These are phyloP conservation scores for Begonia peltatifolia DNA, from an alignment of 306 rosid species.

Conservation along the genomic window DNA sequence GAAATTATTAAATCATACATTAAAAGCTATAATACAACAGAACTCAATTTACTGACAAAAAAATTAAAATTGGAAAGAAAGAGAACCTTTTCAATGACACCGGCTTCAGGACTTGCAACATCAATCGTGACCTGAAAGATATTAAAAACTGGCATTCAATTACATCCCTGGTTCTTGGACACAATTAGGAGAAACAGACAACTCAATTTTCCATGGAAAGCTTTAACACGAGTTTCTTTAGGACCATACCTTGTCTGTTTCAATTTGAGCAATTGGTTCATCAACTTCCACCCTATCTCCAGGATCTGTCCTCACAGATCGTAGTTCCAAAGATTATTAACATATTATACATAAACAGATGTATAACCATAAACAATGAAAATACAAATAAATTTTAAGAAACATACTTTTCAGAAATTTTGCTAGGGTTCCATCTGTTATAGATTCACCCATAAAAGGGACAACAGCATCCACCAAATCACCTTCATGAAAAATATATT, in stretches of 20 bases:
- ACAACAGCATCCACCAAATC: slow-evolving; percentile 62
- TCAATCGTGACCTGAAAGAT: slow-evolving; percentile 62
- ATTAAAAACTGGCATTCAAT: slow-evolving; percentile 6
- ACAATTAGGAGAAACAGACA: not conserved
- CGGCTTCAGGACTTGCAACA: slow-evolving; percentile 71
- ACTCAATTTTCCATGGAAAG: slow-evolving; percentile 4
- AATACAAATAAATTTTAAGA: not conserved
- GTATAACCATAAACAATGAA: slow-evolving; percentile 5
- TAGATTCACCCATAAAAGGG: slow-evolving; percentile 76
- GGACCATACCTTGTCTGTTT: slow-evolving; percentile 62
- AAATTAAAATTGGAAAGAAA: slow-evolving; percentile 4
- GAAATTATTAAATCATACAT: too few species aligned
- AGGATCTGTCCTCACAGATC: slow-evolving; percentile 31
- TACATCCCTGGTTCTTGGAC: slow-evolving; percentile 1
- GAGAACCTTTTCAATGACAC: slow-evolving; percentile 54
- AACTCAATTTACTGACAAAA: too few species aligned
- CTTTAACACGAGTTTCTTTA: slow-evolving; percentile 5
- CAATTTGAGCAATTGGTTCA: slow-evolving; percentile 78
- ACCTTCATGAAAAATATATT: slow-evolving; percentile 29
- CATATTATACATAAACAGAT: slow-evolving; percentile 7
- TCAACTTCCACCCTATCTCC: slow-evolving; percentile 66
- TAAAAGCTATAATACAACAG: too few species aligned
- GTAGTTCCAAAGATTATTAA: too few species aligned
- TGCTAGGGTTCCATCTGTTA: slow-evolving; percentile 66
- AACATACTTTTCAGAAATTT: slow-evolving; percentile 64